Conservation (phyloP, 805 yeast genomes). For the Candida nonsorbophila region DNA sequence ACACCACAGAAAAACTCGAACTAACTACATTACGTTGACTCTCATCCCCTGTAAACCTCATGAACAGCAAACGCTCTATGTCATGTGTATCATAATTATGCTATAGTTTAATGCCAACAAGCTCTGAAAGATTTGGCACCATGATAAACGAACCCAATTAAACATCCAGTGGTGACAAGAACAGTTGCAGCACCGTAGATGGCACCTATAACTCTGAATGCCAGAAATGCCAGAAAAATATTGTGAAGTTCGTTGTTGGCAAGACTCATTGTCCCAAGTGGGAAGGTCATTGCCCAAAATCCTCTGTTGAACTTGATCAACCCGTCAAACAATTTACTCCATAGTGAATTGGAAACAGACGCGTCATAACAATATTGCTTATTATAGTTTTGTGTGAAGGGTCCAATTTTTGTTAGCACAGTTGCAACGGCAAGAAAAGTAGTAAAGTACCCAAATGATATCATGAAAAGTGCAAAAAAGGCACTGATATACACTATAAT, state of each 20-base stretch:
- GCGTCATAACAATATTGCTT: slow-evolving; percentile 1
- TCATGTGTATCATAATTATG: no score
- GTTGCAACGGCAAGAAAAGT: slow-evolving; percentile 32
- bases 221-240: slow-evolving; percentile 40
- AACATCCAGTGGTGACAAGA: slow-evolving; percentile 32
- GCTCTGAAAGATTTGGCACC: no score
- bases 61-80: no score
- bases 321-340: slow-evolving; percentile 10
- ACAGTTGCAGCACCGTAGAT: slow-evolving; percentile 55
- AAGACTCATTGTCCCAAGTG: slow-evolving; percentile 75
- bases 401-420: slow-evolving; percentile 41
- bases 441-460: slow-evolving; percentile 54
- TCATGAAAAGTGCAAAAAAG: slow-evolving; percentile 38
- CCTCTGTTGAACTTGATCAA: slow-evolving; percentile 13
- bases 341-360: slow-evolving; percentile 5
- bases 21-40: no score
- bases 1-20: no score
- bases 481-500: slow-evolving; percentile 14
- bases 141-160: slow-evolving; percentile 20
- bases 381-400: slow-evolving; percentile 2
- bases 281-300: slow-evolving; percentile 81
- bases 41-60: no score
- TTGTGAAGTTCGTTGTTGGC: slow-evolving; percentile 49
- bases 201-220: slow-evolving; percentile 59
- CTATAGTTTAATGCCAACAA: no score